phyloP scores from a whole-genome alignment of 768 basidiomycete species.

The Suillus fuscotomentosus region DNA sequence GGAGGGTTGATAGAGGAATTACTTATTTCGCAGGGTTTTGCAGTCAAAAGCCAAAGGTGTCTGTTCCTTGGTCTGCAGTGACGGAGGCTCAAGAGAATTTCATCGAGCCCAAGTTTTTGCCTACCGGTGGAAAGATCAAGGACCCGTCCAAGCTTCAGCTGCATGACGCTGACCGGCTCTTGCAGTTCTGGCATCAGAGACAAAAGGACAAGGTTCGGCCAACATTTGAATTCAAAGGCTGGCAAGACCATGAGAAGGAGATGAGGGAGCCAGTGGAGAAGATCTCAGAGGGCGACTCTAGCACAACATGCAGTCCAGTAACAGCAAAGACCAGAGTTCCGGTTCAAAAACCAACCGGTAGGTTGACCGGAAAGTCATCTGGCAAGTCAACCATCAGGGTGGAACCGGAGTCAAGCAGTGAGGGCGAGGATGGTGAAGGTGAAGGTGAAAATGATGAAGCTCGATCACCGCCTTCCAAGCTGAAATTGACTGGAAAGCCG shows the following conservation, averaged over 20 bases:
- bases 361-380: no score
- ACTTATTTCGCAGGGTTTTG: neutral
- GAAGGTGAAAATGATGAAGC: neutral
- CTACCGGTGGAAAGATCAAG: neutral
- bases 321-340: neutral
- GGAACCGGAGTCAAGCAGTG: no score
- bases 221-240: no score
- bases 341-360: neutral
- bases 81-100: neutral
- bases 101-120: neutral
- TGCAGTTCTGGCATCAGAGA: no score
- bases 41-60: neutral
- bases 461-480: neutral
- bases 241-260: no score
- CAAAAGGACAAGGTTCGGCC: no score
- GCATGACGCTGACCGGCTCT: neutral
- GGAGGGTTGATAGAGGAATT: neutral
- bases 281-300: no score
- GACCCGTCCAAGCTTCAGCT: neutral
- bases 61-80: neutral
- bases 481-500: no score
- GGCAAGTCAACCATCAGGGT: no score
- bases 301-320: no score
- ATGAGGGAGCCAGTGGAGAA: no score
- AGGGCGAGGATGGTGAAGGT: no score